Percentiles rank a stretch among this genome's conserved stretches.
Conservation (phyloP, 1,284 basidiomycete genomes). For the Trametes pubescens region DNA sequence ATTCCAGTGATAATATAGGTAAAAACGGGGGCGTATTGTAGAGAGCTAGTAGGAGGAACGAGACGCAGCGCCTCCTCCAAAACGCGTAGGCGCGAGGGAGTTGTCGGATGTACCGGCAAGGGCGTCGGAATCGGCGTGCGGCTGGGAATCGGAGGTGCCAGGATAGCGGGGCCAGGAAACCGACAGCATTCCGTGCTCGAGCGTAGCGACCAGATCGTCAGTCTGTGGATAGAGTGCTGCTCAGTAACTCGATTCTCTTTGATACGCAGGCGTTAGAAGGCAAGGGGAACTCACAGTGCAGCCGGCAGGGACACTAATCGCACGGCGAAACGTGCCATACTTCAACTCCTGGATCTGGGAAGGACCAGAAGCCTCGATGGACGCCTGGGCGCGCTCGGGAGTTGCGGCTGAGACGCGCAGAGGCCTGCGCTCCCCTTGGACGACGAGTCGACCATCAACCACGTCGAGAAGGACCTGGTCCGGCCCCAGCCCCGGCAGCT, state of each 20-base stretch:
- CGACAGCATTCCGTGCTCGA: slow-evolving; percentile 39
- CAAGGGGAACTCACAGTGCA: slow-evolving; percentile 20
- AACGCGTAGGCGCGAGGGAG: neutral
- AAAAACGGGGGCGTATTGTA: neutral
- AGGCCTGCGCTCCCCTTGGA: slow-evolving; percentile 54
- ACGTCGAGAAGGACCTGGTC: slow-evolving; percentile 55
- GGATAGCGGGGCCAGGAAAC: slow-evolving; percentile 37
- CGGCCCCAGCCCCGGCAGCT: slow-evolving; percentile 62
- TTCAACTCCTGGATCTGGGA: slow-evolving; percentile 56
- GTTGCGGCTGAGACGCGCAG: slow-evolving; percentile 7
- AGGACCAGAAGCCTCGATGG: slow-evolving; percentile 8
- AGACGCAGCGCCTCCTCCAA: neutral
- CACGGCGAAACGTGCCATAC: slow-evolving; percentile 59
- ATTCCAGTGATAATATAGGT: slow-evolving; percentile 8
- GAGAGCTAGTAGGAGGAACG: slow-evolving; percentile 1
- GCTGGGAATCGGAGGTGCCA: neutral
- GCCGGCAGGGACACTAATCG: slow-evolving; percentile 39
- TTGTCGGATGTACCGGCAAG: neutral
- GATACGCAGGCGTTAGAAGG: too few species aligned
- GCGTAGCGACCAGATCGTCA: slow-evolving; percentile 27
- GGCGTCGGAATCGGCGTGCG: neutral
- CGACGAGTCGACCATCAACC: slow-evolving; percentile 52
- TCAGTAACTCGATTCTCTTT: slow-evolving; percentile 1
- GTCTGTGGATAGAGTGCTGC: slow-evolving; percentile 11
- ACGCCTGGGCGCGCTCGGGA: slow-evolving; percentile 3